Conservation (phyloP, 352 stramenopile species). For the Aphanomyces invadans region DNA sequence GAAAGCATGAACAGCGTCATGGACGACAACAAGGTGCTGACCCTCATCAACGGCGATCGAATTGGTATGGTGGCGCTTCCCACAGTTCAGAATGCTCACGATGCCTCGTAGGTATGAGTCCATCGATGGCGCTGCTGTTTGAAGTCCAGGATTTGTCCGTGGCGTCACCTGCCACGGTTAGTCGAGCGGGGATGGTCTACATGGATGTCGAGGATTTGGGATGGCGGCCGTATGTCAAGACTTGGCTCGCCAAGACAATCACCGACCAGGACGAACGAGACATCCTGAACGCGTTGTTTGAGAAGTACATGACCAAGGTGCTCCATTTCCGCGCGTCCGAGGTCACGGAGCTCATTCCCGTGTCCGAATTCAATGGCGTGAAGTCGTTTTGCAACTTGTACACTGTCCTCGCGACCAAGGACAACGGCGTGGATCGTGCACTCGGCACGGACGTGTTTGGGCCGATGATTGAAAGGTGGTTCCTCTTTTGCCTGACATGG, state of each 20-base stretch:
- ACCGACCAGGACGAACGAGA: conserved; percentile 52
- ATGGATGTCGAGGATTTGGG: conserved; percentile 83
- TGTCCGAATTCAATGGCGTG: conserved; percentile 74
- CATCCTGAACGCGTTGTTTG: conserved; percentile 54
- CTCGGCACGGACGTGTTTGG: conserved; percentile 60
- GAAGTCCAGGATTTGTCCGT: conserved; percentile 92
- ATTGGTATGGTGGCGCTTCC: no score
- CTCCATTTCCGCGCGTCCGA: conserved; percentile 57
- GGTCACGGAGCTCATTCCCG: conserved; percentile 64
- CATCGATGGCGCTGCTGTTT: conserved; percentile 88
- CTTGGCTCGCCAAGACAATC: conserved; percentile 65
- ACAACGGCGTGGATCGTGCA: conserved; percentile 54
- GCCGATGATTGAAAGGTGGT: conserved; percentile 70
- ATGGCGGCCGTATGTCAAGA: conserved; percentile 70
- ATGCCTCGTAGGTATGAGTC: conserved; percentile 61
- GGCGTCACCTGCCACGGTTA: conserved; percentile 90
- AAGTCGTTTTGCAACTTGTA: conserved; percentile 84
- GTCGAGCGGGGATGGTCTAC: conserved; percentile 90
- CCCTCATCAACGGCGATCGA: conserved; percentile 78
- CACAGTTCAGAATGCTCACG: no score
- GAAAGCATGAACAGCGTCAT: conserved; percentile 88
- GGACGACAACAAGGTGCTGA: conserved; percentile 85
- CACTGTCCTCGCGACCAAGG: conserved; percentile 54
- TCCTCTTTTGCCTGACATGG: conserved; percentile 81
- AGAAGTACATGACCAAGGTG: conserved; percentile 77